Percentiles rank a stretch among this genome's conserved stretches.
phyloP scores from a whole-genome alignment of 148 eudicot species.

The Simmondsia chinensis region DNA sequence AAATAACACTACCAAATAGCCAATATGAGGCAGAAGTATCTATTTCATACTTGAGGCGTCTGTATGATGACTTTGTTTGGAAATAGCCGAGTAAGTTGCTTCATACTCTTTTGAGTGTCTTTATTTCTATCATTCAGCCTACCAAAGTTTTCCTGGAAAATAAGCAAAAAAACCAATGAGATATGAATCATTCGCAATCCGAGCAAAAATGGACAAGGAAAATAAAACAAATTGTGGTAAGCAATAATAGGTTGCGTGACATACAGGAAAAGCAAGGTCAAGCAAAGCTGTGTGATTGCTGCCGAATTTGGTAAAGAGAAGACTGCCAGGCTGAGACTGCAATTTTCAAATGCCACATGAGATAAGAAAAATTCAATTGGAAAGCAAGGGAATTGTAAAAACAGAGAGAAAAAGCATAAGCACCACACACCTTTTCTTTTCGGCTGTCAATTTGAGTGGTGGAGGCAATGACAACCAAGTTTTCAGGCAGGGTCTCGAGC shows the following conservation, averaged over 20 bases:
- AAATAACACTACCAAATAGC: too few relatives aligned
- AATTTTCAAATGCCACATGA: neutral
- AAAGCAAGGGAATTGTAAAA: too few relatives aligned
- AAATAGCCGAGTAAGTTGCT: constrained; percentile 76
- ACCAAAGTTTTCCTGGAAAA: constrained; percentile 67
- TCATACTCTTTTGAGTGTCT: constrained; percentile 64
- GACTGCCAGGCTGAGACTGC: constrained; percentile 86
- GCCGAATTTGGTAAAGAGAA: constrained; percentile 83
- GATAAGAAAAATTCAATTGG: constrained; percentile 9
- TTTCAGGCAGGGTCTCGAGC: constrained; percentile 67
- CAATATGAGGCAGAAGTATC: too few relatives aligned
- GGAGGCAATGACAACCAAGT: constrained; percentile 78
- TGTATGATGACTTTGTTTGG: constrained; percentile 86
- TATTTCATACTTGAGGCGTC: constrained; percentile 71
- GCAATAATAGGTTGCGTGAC: neutral
- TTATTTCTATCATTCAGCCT: constrained; percentile 72
- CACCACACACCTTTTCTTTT: constrained; percentile 67
- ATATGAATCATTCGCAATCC: too few relatives aligned
- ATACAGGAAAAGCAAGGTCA: constrained; percentile 84
- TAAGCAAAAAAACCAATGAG: neutral
- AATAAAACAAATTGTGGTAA: neutral
- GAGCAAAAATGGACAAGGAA: neutral
- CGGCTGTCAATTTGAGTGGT: constrained; percentile 73
- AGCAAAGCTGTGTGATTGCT: constrained; percentile 79
- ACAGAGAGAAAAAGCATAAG: neutral